Conservation (phyloP, 2,329 filamentous ascomycete species). For the Pestalotiopsis sp. region DNA sequence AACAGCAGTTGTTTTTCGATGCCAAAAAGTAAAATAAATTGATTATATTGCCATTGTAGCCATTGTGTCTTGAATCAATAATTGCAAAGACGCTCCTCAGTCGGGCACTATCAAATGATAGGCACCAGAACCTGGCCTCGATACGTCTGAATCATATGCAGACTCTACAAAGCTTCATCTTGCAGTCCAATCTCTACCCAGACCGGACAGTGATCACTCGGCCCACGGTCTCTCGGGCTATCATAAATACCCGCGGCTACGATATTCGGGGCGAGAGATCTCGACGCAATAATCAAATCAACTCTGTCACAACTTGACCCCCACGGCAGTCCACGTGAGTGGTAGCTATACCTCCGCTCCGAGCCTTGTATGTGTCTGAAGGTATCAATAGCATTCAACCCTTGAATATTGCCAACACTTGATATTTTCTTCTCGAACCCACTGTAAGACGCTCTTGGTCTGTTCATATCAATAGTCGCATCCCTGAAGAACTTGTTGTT, state of each 20-base stretch:
- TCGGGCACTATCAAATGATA: too few relatives aligned
- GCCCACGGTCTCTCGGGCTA: slow-evolving; percentile 45
- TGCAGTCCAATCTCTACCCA: slow-evolving; percentile 36
- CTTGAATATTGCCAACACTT: slow-evolving; percentile 22
- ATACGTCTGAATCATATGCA: too few relatives aligned
- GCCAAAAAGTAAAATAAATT: too few relatives aligned
- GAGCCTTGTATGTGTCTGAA: slow-evolving; percentile 47
- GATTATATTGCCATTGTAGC: too few relatives aligned
- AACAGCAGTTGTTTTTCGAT: too few relatives aligned
- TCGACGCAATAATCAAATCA: slow-evolving; percentile 51
- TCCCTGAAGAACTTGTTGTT: slow-evolving; percentile 46
- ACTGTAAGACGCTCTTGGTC: slow-evolving; percentile 15
- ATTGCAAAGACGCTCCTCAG: too few relatives aligned
- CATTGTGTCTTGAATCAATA: too few relatives aligned
- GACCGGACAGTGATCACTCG: slow-evolving; percentile 57
- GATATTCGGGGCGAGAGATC: slow-evolving; percentile 30
- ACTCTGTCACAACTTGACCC: slow-evolving; percentile 56
- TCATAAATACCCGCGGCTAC: slow-evolving; percentile 35
- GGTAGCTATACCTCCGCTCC: slow-evolving; percentile 51
- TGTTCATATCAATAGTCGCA: slow-evolving; percentile 19
- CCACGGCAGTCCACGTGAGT: slow-evolving; percentile 44
- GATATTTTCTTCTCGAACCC: slow-evolving; percentile 19
- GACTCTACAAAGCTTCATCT: not conserved
- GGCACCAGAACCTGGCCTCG: too few relatives aligned
- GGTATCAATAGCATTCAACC: slow-evolving; percentile 42